Conservation (phyloP, 2,329 filamentous ascomycete species). For the Penicillium corylophilum region DNA sequence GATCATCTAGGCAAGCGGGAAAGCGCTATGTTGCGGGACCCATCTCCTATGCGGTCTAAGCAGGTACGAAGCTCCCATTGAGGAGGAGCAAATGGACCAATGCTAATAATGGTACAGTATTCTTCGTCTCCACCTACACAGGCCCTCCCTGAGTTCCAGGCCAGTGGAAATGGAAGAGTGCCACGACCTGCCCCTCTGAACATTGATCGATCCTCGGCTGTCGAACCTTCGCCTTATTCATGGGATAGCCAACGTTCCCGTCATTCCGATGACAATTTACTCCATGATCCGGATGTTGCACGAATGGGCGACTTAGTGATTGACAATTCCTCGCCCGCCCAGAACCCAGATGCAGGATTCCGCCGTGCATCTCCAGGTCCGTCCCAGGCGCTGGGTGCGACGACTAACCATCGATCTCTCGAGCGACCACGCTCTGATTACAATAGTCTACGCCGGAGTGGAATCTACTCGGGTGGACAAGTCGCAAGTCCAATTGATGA, state of each 20-base stretch:
- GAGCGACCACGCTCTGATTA: constrained; percentile 28
- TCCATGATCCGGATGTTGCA: constrained; percentile 36
- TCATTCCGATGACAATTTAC: constrained; percentile 51
- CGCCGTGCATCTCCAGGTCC: constrained; percentile 23
- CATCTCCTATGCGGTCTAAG: constrained; percentile 20
- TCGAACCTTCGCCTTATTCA: constrained; percentile 52
- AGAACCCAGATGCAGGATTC: constrained; percentile 14
- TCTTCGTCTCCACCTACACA: constrained; percentile 23
- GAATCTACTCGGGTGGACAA: constrained; percentile 27
- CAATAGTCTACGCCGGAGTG: constrained; percentile 31
- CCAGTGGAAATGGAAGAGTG: constrained; percentile 26
- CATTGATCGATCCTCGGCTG: constrained; percentile 43
- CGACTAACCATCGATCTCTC: constrained; percentile 34
- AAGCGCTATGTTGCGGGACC: constrained; percentile 24
- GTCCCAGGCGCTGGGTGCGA: constrained; percentile 24
- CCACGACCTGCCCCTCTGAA: constrained; percentile 44
- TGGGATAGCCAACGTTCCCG: constrained; percentile 52
- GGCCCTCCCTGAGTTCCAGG: constrained; percentile 17
- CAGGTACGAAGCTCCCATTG: constrained; percentile 20
- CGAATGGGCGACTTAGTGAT: constrained; percentile 7
- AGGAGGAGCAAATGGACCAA: constrained; percentile 2
- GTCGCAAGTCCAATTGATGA: constrained; percentile 35
- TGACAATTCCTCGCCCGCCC: constrained; percentile 8
- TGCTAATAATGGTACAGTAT: constrained; percentile 26
- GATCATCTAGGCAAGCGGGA: constrained; percentile 43